Base-by-base conservation (phyloP, 2,329 filamentous ascomycete species). In the Sordariomycetes sp. region DNA sequence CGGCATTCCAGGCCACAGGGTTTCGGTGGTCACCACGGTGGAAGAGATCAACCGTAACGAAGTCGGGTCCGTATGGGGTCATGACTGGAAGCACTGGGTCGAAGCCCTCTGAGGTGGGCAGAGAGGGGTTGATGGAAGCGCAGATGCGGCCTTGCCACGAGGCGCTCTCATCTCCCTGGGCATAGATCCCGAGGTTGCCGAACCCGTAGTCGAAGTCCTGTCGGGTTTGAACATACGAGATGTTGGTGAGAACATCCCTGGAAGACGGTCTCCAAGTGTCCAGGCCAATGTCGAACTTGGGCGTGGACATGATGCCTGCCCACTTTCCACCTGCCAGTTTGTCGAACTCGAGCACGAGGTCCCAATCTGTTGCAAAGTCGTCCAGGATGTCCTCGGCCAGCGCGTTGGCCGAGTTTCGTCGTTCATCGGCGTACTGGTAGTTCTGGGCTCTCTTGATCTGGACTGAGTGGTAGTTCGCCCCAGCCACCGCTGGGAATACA, bases 211-310 rank as follows among this genome's bases (percentile, higher is more conserved):
- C 36, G 9, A 45, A 36, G 17, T 14, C 26, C 15, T 30, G 16
- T 12, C 32, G 21, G 5, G 63, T 64, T 14, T 52, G 49, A 4
- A 52, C 47, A n/a, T 45, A 52, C 4, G 41, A 30, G 15, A 52
- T 37, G 6, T 72, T 67, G 0, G 79, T 78, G 2, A 81, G 66
- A 0, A 70, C 69, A 47, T 85, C 81, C 21, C 78, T 64, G 79
- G 83, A 83, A 2, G 81, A 78, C 49, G 84, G 79, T 54, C 85
- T 79, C 79, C 79, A 72, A 50, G 50, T 49, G 30, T 69, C 68
- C 7, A 74, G 52, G 43, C 73, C 70, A 0, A 67, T 70, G 58
- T 72, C 57, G 59, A 23, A 5, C 68, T 7, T 14, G 8, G 26
- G 30, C 23, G 16, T 23, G 51, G 75, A 69, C 46, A 68, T 58